Percentiles rank a stretch among this genome's conserved stretches.
phyloP scores from a whole-genome alignment of 345 rosid genomes.

The Salix dunnii region DNA sequence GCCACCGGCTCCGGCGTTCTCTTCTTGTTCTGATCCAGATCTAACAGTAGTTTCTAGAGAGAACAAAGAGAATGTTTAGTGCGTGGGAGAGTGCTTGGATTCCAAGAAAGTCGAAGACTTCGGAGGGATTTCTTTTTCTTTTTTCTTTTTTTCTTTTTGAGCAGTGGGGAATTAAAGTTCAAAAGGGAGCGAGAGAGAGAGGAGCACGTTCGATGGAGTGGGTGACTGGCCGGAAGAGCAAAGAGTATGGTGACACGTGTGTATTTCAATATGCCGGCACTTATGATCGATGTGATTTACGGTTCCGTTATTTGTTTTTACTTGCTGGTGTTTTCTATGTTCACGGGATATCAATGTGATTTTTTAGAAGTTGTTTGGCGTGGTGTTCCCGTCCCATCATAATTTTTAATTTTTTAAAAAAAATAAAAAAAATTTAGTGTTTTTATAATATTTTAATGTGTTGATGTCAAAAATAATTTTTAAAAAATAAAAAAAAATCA shows the following conservation, averaged over 20 bases:
- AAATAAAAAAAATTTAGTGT: too few species aligned
- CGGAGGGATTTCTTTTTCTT: not conserved
- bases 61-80: not conserved
- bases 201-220: slow-evolving; percentile 13
- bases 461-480: too few species aligned
- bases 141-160: not conserved
- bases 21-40: slow-evolving; percentile 41
- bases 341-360: too few species aligned
- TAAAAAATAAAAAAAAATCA: too few species aligned
- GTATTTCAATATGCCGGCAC: not conserved
- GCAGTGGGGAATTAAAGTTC: not conserved
- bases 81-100: slow-evolving; percentile 24
- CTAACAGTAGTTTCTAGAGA: slow-evolving; percentile 15
- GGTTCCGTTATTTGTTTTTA: not conserved
- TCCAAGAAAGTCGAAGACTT: slow-evolving; percentile 16
- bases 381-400: too few species aligned
- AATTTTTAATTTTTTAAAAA: too few species aligned
- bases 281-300: not conserved
- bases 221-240: slow-evolving; percentile 1
- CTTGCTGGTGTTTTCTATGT: not conserved
- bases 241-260: not conserved
- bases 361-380: too few species aligned
- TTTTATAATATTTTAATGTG: too few species aligned
- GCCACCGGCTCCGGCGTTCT: slow-evolving; percentile 17
- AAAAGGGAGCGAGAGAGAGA: not conserved